phyloP scores from a whole-genome alignment of 139 green algal genomes.

The Chlamydomonas sp. region DNA sequence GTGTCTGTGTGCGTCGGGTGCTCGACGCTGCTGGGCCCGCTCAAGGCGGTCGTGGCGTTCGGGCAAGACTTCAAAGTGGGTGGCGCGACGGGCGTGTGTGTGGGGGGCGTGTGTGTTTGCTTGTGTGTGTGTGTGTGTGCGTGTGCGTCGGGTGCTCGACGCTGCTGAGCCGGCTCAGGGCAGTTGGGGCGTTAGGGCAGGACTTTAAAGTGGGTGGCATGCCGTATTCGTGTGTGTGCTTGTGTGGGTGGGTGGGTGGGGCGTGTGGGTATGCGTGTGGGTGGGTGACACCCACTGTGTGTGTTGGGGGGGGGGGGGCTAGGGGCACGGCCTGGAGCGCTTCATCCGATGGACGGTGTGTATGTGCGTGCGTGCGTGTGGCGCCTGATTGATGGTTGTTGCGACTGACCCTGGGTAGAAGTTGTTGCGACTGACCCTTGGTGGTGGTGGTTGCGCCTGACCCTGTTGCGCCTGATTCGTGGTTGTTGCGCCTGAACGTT shows the following conservation, averaged over 20 bases:
- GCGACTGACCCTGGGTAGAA: not conserved
- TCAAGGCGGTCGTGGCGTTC: conserved; percentile 14
- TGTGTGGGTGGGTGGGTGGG: not conserved
- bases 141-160: conserved; percentile 32
- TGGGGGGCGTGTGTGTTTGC: conserved; percentile 31
- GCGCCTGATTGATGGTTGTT: no score
- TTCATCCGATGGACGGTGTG: not conserved
- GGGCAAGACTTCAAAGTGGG: conserved; percentile 20
- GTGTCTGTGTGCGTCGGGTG: conserved; percentile 36
- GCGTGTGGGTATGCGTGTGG: not conserved
- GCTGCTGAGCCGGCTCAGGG: conserved; percentile 19
- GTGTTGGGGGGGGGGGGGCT: not conserved
- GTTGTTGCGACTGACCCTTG: no score
- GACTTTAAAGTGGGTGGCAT: conserved; percentile 19
- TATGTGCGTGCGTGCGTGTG: not conserved
- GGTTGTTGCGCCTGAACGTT: no score
- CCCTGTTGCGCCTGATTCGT: no score
- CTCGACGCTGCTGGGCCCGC: conserved; percentile 18
- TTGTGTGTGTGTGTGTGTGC: conserved; percentile 18
- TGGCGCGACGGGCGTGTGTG: conserved; percentile 17
- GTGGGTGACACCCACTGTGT: not conserved
- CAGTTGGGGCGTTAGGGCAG: conserved; percentile 13
- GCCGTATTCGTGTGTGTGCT: conserved; percentile 19
- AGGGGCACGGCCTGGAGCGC: no score
- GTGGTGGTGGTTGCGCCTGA: no score